Evolutionary conservation across 805 yeast species (phyloP).

Genomic region (Candida nitratophila): DNA sequence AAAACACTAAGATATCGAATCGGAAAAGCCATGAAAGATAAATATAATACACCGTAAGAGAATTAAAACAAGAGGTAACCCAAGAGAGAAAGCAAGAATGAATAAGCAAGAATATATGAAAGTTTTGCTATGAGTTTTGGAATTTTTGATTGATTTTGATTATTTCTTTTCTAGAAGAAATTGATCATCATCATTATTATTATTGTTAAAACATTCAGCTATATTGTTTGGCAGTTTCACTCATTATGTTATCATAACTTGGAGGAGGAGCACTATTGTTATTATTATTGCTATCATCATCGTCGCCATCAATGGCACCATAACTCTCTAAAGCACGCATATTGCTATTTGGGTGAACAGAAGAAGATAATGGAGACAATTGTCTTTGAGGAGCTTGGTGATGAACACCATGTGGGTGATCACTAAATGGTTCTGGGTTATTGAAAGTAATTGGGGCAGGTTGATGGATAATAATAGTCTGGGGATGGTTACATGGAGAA

Average conservation of each 20-base stretch:
- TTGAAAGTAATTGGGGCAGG: slow-evolving; percentile 12
- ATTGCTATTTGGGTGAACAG: not conserved
- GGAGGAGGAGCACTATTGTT: slow-evolving; percentile 23
- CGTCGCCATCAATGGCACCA: slow-evolving; percentile 8
- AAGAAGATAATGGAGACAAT: slow-evolving; percentile 14
- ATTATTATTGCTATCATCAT: slow-evolving; percentile 1
- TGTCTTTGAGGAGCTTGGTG: slow-evolving; percentile 9
- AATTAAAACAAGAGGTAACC: too few species aligned
- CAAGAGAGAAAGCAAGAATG: too few species aligned
- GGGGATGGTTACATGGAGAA: slow-evolving; percentile 14
- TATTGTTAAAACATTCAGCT: too few species aligned
- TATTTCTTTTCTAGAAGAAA: too few species aligned
- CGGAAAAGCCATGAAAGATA: not conserved
- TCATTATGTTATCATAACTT: slow-evolving; percentile 29
- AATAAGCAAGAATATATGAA: too few species aligned
- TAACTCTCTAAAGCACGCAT: slow-evolving; percentile 10
- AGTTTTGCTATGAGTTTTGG: too few species aligned
- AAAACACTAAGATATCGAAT: not conserved
- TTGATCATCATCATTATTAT: too few species aligned
- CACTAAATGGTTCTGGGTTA: slow-evolving; percentile 27
- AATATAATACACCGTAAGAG: too few species aligned
- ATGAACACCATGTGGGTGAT: not conserved
- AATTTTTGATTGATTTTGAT: too few species aligned
- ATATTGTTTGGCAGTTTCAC: slow-evolving; percentile 24
- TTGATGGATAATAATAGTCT: slow-evolving; percentile 1